Percentiles rank a stretch among this genome's conserved stretches.
phyloP scores from a whole-genome alignment of 2,329 filamentous ascomycete species.

The Alternaria sp. region DNA sequence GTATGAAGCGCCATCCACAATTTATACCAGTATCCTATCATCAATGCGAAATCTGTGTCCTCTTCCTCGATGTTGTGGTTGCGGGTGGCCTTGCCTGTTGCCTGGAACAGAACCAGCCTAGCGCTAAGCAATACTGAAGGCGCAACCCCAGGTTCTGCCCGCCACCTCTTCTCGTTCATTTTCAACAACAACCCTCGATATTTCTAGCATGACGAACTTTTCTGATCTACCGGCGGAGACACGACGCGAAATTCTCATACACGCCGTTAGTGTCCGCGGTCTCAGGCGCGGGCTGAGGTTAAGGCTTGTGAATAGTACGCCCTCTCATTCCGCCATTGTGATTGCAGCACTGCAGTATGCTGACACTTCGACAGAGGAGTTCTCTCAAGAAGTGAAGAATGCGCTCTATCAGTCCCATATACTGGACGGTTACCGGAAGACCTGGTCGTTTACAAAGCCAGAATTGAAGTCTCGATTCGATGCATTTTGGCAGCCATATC shows the following conservation, averaged over 20 bases:
- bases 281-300: slow-evolving; percentile 7
- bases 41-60: not conserved
- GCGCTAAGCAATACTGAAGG: not conserved
- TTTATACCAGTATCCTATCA: too few species aligned
- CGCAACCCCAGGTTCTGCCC: not conserved
- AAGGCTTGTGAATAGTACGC: slow-evolving; percentile 9
- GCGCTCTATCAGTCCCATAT: not conserved
- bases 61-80: not conserved
- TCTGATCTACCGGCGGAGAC: not conserved
- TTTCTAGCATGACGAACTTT: not conserved
- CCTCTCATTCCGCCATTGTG: not conserved
- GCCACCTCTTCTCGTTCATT: not conserved
- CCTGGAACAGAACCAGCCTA: slow-evolving; percentile 1
- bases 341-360: not conserved
- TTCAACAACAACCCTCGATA: not conserved
- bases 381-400: slow-evolving; percentile 6
- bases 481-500: slow-evolving; percentile 12
- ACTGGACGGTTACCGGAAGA: not conserved
- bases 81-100: not conserved
- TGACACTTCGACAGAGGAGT: slow-evolving; percentile 3
- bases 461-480: not conserved
- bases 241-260: slow-evolving; percentile 2
- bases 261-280: not conserved
- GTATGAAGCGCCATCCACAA: too few species aligned
- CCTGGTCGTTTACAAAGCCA: not conserved